Evolutionary conservation across 2,329 filamentous ascomycete species (phyloP), one percentile per base, ranked within the genome.

Genomic region (Xylaria multiplex): DNA sequence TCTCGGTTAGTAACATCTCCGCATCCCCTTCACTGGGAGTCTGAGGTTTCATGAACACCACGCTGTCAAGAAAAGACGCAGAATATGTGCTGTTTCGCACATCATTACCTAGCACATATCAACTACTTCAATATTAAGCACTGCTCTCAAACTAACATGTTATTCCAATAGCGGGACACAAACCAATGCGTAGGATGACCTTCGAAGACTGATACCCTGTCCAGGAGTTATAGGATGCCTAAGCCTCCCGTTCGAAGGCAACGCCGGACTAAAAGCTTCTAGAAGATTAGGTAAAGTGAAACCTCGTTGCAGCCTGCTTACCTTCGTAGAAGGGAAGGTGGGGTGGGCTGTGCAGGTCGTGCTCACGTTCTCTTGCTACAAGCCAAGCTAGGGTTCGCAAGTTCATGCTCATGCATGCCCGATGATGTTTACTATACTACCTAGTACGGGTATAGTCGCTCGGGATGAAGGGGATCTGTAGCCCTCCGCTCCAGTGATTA

Each of bases 381-480:
- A 32, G 32, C 50, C 52, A 22, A 40, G 49, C 30, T 3, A 6
- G 45, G 50, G n/a, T 37, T 40, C 40, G 14, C 37, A 49, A 45
- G 50, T 52, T 65, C 57, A 52, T 60, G 50, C 42, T 64, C 45
- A 57, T 52, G 63, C 45, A 56, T 53, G 45, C 16, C 13, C 14
- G 27, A 48, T 40, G 19, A 11, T 61, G 50, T 59, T 59, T 59
- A 16, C n/a, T 50, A 16, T 32, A 50, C 48, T 50, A 6, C 22
- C 6, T 27, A 35, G 40, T 48, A 11, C 24, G 30, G 22, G 9
- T 19, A 62, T 46, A 50, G 24, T 40, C 22, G 22, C 32, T 40
- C 42, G 11, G 32, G 49, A 54, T 16, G 53, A 22, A 30, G 27
- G n/a, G 24, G 6, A 43, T 40, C 55, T 63, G 61, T 32, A 32